Conservation (phyloP, 352 stramenopile genomes). For the Vaucheria bursata region DNA sequence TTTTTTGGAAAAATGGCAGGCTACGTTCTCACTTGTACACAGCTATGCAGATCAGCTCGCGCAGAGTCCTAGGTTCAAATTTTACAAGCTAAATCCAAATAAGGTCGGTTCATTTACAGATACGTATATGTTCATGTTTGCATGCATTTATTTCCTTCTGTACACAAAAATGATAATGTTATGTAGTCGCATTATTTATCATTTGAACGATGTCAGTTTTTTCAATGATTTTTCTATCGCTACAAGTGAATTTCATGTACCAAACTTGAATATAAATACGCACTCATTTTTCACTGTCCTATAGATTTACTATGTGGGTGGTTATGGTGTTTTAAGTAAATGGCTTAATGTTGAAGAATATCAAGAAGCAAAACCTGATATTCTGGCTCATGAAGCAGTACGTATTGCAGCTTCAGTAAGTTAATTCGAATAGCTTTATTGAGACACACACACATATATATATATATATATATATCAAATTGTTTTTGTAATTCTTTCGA, state of each 20-base stretch:
- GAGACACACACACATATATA: background rate
- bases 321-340: conserved; percentile 68
- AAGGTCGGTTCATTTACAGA: background rate
- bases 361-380: conserved; percentile 58
- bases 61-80: conserved; percentile 67
- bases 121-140: too few species aligned
- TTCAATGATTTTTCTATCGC: too few species aligned
- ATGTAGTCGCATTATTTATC: too few species aligned
- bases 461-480: background rate
- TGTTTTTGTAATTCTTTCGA: too few species aligned
- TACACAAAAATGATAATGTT: too few species aligned
- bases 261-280: too few species aligned
- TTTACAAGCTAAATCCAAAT: conserved; percentile 54
- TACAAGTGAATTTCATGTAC: too few species aligned
- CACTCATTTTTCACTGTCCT: too few species aligned
- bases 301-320: conserved; percentile 70
- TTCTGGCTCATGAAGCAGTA: conserved; percentile 63
- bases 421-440: conserved; percentile 53
- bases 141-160: too few species aligned
- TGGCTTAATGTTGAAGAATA: conserved; percentile 68
- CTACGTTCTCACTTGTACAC: conserved; percentile 67
- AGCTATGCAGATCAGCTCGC: conserved; percentile 70
- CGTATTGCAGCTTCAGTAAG: conserved; percentile 62
- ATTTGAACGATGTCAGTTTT: too few species aligned
- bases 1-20: too few species aligned